Evolutionary conservation across 805 yeast genomes (phyloP), one percentile per base, ranked within the genome.

Genomic region (Metschnikowia koreensis): DNA sequence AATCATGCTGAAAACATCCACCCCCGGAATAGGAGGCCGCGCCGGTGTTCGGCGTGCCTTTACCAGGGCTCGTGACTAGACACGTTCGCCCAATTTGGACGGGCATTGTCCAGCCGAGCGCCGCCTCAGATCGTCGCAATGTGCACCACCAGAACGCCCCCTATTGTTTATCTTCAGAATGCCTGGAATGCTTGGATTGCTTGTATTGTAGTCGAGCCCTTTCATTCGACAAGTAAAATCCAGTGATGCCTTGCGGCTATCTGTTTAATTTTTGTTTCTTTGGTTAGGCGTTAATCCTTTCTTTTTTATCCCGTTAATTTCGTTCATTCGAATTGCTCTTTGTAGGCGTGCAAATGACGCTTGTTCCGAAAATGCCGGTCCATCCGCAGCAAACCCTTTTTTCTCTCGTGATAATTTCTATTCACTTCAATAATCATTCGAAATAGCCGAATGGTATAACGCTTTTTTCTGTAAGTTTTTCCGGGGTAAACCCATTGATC

Each of bases 11-110:
- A 22, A 22, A 22, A 22, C 22, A 22, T 22, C 22, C 4, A 22
- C 22, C 22, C 22, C 41, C 41, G 41, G 15, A 38, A 38, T 38
- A 9, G 16, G 26, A 16, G 41, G 41, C 26, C 29, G 39, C 46
- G 38, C 46, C 38, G 41, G 17, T 44, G n/a, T 41, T 44, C 47
- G 47, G 47, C 34, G 36, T 31, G 34, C 13, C 6, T 12, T 4
- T 22, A 22, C 22, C 22, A 22, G 34, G 10, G 34, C 34, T 44
- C 47, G 36, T 44, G 47, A 44, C 38, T 41, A 26, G 28, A 27
- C 27, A 27, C 10, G 26, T 12, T 15, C n/a, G 47, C 41, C 41
- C n/a, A 38, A 44, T 37, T 12, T n/a, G 27, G 47, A 26, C 9
- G 41, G 27, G 15, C 36, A 38, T 36, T 44, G 33, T 26, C 15